Base-by-base conservation (phyloP, 2,329 filamentous ascomycete species). In the Lizonia empirigonia region DNA sequence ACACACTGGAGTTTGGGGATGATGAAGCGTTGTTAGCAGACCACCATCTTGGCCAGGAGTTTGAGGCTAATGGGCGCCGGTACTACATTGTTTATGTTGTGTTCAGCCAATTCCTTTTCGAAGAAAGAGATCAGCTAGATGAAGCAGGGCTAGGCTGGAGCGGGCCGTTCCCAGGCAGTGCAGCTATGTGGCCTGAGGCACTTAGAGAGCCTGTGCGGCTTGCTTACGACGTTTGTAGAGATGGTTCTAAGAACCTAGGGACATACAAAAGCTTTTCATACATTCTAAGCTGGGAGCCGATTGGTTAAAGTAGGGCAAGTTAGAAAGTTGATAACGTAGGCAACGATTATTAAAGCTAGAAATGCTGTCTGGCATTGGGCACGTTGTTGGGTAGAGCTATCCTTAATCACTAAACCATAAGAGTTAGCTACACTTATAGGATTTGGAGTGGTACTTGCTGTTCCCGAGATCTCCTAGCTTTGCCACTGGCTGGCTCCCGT, bases 361-460 rank as follows among this genome's bases (percentile, higher is more conserved):
- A 27, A 27, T 6, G 5, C 24, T 27, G n/a, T n/a, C n/a, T n/a
- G 44, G 35, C 35, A 13, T 48, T 48, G 44, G 34, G 10, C 44
- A 40, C 35, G 44, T 38, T 38, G 32, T 40, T 32, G 40, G 16
- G 44, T 19, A 24, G 35, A 48, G n/a, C 35, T 22, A 26, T 48
- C 44, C n/a, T 4, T 27, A 34, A 48, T 48, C 44, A 48, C 44
- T 48, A 34, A 4, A 32, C 4, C 40, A 40, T 38, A 27, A 24
- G 22, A 38, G 22, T 7, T 27, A 38, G 35, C 19, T n/a, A 37
- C 19, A 37, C 19, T 7, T 12, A 26, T 26, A 16, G 26, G 8
- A 8, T 26, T 38, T 18, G 16, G 36, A 27, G 23, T 12, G 6
- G 20, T n/a, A 38, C 36, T 38, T 38, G 20, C 36, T 38, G 20